phyloP scores from a whole-genome alignment of 202 grass and related monocot genomes.

The Bolboschoenoplectus hybrid region DNA sequence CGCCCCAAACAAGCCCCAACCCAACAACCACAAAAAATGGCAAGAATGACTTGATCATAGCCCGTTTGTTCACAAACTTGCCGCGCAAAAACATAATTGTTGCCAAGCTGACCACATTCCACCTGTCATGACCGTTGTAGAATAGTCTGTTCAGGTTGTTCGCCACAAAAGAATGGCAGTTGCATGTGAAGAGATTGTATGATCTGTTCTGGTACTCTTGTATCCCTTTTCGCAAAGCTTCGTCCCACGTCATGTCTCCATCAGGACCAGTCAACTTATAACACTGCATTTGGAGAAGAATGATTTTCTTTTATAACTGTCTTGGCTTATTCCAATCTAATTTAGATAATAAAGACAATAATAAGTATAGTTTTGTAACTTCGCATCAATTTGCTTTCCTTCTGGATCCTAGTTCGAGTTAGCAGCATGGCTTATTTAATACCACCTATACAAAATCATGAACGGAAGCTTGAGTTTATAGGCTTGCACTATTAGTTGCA shows the following conservation, averaged over 20 bases:
- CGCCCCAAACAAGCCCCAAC: constrained; percentile 53
- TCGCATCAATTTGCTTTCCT: neutral
- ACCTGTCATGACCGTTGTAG: constrained; percentile 61
- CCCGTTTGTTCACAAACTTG: constrained; percentile 56
- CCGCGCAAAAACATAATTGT: constrained; percentile 64
- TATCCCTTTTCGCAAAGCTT: constrained; percentile 60
- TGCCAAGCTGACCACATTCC: constrained; percentile 89
- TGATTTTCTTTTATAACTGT: neutral
- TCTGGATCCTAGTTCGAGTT: neutral
- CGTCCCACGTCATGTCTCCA: constrained; percentile 62
- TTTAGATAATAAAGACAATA: neutral
- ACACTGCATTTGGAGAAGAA: constrained; percentile 50
- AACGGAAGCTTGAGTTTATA: neutral
- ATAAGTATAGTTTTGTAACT: neutral
- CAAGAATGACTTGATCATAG: constrained; percentile 54
- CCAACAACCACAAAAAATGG: constrained; percentile 54
- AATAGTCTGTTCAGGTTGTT: constrained; percentile 81
- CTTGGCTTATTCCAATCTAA: neutral
- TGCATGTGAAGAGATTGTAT: constrained; percentile 94
- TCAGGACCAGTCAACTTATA: constrained; percentile 61
- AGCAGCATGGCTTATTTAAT: neutral
- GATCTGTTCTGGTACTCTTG: constrained; percentile 83
- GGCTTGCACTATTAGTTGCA: neutral
- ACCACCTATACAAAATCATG: neutral
- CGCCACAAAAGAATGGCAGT: constrained; percentile 90